Percentiles rank a stretch among this genome's conserved stretches.
Evolutionary conservation across 768 basidiomycete genomes (phyloP).

Genomic region (Tulasnella sp.): DNA sequence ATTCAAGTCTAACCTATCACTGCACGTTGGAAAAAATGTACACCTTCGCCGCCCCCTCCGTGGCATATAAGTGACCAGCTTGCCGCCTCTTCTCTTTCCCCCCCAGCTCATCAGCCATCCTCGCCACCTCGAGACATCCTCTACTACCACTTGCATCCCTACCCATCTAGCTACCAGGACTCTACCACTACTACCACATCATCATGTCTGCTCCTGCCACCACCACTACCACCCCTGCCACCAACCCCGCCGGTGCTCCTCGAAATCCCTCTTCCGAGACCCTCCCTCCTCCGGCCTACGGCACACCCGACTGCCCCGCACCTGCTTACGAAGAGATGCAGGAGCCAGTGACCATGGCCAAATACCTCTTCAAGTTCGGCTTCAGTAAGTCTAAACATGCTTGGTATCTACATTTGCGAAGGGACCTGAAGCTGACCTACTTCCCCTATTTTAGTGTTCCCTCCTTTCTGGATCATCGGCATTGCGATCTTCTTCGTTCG

Average conservation of each 20-base stretch:
- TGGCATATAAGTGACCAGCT: not conserved
- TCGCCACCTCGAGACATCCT: not conserved
- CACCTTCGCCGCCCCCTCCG: not conserved
- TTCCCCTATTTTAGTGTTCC: conserved; percentile 27
- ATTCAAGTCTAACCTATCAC: not conserved
- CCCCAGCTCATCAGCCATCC: not conserved
- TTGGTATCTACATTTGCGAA: not conserved
- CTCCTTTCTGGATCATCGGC: conserved; percentile 29
- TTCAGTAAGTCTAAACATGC: conserved; percentile 27
- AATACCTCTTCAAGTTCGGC: conserved; percentile 29
- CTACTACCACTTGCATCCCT: not conserved
- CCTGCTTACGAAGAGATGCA: conserved; percentile 29
- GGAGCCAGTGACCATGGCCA: conserved; percentile 25
- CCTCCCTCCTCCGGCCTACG: conserved; percentile 22
- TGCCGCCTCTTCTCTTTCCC: not conserved
- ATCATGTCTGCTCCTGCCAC: not conserved
- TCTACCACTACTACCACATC: not conserved
- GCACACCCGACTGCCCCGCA: conserved; percentile 21
- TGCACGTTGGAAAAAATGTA: not conserved
- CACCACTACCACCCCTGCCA: not conserved
- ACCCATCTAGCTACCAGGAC: too few relatives aligned
- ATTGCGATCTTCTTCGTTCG: conserved; percentile 23
- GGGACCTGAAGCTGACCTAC: conserved; percentile 2
- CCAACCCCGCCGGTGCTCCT: not conserved
- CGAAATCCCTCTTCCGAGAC: not conserved